phyloP scores from a whole-genome alignment of 2,329 filamentous ascomycete genomes.

The Aspergillus calidoustus region DNA sequence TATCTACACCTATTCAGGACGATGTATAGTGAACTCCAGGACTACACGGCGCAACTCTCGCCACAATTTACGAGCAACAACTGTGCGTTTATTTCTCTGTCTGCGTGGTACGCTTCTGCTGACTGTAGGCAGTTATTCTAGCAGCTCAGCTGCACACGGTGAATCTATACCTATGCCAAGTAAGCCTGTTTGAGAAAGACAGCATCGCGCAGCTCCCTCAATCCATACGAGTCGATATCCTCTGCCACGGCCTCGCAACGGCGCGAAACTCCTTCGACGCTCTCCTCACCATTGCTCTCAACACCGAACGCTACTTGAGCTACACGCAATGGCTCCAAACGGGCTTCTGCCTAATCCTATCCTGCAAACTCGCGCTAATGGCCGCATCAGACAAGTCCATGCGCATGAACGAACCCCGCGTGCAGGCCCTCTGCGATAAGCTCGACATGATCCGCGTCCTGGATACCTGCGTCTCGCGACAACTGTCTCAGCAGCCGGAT shows the following conservation, averaged over 20 bases:
- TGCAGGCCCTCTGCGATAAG: background rate
- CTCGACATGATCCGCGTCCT: background rate
- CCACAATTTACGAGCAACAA: background rate
- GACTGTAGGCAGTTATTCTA: conserved; percentile 30
- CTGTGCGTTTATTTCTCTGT: background rate
- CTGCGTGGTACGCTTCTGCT: background rate
- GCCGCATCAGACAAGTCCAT: background rate
- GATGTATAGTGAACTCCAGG: conserved; percentile 4
- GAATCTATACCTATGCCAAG: conserved; percentile 47
- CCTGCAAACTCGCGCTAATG: conserved; percentile 18
- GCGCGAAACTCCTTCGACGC: conserved; percentile 15
- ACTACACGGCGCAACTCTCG: conserved; percentile 1
- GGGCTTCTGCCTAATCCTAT: conserved; percentile 32
- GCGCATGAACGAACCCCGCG: background rate
- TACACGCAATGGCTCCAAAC: conserved; percentile 49
- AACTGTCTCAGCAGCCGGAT: background rate
- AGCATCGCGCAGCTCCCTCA: background rate
- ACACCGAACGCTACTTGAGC: conserved; percentile 41
- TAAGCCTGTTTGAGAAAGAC: conserved; percentile 36
- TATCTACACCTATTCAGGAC: conserved; percentile 7
- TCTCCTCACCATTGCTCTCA: conserved; percentile 40
- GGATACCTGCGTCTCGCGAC: background rate
- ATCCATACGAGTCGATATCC: conserved; percentile 14
- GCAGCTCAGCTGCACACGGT: conserved; percentile 46
- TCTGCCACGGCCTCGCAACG: conserved; percentile 19